Evolutionary conservation across 495 filamentous ascomycete species (phyloP).

Genomic region (Pyrenula massariospora): DNA sequence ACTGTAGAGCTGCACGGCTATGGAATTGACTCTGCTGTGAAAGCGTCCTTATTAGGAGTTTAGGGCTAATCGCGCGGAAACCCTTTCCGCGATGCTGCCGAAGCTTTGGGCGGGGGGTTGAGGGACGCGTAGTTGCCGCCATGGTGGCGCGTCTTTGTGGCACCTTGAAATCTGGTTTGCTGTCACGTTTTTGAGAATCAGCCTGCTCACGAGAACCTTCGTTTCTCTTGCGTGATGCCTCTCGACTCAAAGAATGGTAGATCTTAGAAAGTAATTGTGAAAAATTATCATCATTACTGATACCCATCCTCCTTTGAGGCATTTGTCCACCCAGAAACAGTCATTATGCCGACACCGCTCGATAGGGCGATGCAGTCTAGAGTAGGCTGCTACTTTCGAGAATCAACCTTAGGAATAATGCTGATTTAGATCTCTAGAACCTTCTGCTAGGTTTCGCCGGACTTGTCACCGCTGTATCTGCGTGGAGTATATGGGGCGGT

Average conservation of each 20-base stretch:
- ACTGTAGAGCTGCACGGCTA: constrained; percentile 16
- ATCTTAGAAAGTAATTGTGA: too few species aligned
- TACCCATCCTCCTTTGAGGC: too few species aligned
- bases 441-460: constrained; percentile 50
- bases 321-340: too few species aligned
- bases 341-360: constrained; percentile 58
- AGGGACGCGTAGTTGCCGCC: neutral
- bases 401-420: constrained; percentile 30
- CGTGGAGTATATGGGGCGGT: constrained; percentile 72
- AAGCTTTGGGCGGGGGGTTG: neutral
- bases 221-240: too few species aligned
- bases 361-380: constrained; percentile 71
- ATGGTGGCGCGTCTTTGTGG: neutral
- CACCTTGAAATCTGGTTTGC: neutral
- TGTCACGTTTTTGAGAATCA: neutral
- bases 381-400: constrained; percentile 42
- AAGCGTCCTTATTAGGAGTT: neutral
- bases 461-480: constrained; percentile 71
- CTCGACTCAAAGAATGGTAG: too few species aligned
- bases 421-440: constrained; percentile 30
- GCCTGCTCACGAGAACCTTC: too few species aligned
- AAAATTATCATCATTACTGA: too few species aligned
- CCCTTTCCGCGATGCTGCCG: neutral
- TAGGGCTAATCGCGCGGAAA: neutral
- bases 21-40: neutral